Percentiles rank a stretch among this genome's conserved stretches.
phyloP scores from a whole-genome alignment of 805 yeast genomes.

The Wickerhamiella domercqiae region DNA sequence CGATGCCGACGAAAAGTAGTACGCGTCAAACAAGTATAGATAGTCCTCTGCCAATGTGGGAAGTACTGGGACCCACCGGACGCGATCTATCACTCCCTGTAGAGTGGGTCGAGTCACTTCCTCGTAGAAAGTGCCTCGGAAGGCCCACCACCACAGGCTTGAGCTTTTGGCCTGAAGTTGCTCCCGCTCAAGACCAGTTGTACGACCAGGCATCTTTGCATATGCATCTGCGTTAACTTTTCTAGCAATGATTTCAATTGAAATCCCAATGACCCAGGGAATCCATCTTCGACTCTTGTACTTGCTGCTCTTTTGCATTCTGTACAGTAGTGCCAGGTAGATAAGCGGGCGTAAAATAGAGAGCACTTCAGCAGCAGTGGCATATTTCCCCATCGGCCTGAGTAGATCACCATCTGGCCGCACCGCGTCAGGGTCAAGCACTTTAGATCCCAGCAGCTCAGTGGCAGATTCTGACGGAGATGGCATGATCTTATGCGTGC shows the following conservation, averaged over 20 bases:
- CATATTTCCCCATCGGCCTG: slow-evolving; percentile 16
- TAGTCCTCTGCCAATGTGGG: slow-evolving; percentile 26
- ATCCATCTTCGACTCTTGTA: slow-evolving; percentile 21
- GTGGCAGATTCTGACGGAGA: slow-evolving; percentile 9
- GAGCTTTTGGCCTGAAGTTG: slow-evolving; percentile 19
- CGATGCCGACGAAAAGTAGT: slow-evolving; percentile 22
- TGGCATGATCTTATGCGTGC: slow-evolving; percentile 16
- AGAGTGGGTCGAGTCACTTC: slow-evolving; percentile 21
- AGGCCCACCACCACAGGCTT: slow-evolving; percentile 26
- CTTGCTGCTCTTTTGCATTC: slow-evolving; percentile 15
- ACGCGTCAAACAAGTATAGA: slow-evolving; percentile 26
- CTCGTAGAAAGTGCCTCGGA: slow-evolving; percentile 27
- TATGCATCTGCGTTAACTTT: slow-evolving; percentile 16
- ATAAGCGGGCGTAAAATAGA: slow-evolving; percentile 27
- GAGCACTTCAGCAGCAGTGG: slow-evolving; percentile 21
- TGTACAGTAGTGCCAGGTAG: slow-evolving; percentile 23
- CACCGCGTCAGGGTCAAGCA: slow-evolving; percentile 23
- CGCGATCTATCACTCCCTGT: slow-evolving; percentile 15
- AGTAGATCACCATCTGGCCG: slow-evolving; percentile 21
- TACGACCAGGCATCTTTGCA: neutral
- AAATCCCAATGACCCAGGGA: slow-evolving; percentile 28
- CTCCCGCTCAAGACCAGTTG: slow-evolving; percentile 21
- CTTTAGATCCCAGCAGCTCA: slow-evolving; percentile 16
- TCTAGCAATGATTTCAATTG: slow-evolving; percentile 22
- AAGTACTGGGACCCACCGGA: slow-evolving; percentile 23